Conservation (phyloP, 768 basidiomycete species). For the Tulasnella sp. region DNA sequence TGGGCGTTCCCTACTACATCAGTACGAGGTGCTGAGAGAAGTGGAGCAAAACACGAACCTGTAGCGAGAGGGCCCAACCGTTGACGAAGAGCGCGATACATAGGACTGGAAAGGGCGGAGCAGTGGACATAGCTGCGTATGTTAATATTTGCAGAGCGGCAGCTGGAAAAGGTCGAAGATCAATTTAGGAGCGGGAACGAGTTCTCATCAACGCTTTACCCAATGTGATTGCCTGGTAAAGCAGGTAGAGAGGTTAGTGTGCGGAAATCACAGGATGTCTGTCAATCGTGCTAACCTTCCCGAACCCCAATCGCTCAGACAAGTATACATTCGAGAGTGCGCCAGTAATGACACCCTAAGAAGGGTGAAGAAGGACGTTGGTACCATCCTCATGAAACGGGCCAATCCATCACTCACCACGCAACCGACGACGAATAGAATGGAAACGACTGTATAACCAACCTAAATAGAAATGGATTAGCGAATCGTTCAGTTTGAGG, state of each 20-base stretch:
- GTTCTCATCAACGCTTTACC: background rate
- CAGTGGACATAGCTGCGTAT: conserved; percentile 36
- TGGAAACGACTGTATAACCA: conserved; percentile 19
- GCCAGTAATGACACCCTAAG: conserved; percentile 21
- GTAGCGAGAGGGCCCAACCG: conserved; percentile 41
- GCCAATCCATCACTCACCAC: background rate
- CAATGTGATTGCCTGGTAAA: background rate
- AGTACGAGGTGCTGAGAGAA: background rate
- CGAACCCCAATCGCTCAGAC: conserved; percentile 21
- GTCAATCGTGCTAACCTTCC: conserved; percentile 14
- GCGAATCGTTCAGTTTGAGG: background rate
- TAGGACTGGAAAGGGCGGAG: conserved; percentile 42
- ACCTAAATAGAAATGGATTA: background rate
- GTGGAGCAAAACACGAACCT: conserved; percentile 32
- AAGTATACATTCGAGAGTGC: conserved; percentile 19
- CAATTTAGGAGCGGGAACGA: background rate
- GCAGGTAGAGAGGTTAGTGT: background rate
- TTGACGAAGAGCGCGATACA: conserved; percentile 38
- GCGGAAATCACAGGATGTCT: background rate
- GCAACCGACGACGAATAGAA: conserved; percentile 21
- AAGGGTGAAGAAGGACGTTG: background rate
- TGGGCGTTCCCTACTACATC: background rate
- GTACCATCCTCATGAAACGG: background rate
- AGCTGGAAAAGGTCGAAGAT: conserved; percentile 9
- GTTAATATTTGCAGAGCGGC: conserved; percentile 35